Percentiles rank a stretch among this genome's conserved stretches.
phyloP scores from a whole-genome alignment of 306 rosid species.

The Prunus davidiana region DNA sequence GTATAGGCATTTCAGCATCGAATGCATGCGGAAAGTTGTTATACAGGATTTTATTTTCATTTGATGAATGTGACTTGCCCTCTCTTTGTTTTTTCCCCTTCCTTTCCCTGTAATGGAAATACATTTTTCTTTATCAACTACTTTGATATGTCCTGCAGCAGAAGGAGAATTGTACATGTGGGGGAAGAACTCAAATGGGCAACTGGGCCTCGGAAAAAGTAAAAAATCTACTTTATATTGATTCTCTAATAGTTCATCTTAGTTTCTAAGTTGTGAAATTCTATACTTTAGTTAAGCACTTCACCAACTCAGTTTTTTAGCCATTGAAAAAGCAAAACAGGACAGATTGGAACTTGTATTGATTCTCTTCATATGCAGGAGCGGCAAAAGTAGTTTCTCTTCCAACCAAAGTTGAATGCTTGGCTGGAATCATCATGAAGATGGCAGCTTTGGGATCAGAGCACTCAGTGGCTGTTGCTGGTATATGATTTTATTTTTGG shows the following conservation, averaged over 20 bases:
- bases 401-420: conserved; percentile 83
- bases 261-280: not conserved
- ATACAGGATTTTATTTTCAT: too few species aligned
- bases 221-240: conserved; percentile 22
- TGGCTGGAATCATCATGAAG: conserved; percentile 68
- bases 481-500: conserved; percentile 32
- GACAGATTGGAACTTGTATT: conserved; percentile 8
- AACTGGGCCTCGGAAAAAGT: conserved; percentile 97
- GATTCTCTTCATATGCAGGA: conserved; percentile 44
- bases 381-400: conserved; percentile 52
- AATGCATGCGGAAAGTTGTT: too few species aligned
- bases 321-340: not conserved
- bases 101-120: not conserved
- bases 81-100: too few species aligned
- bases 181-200: conserved; percentile 89
- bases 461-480: conserved; percentile 80
- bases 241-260: conserved; percentile 16
- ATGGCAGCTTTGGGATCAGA: conserved; percentile 86
- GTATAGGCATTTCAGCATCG: too few species aligned
- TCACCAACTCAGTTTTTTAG: conserved; percentile 13
- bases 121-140: not conserved
- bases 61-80: too few species aligned
- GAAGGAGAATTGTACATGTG: conserved; percentile 92
- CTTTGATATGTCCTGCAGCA: conserved; percentile 32
- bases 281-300: not conserved